Conservation (phyloP, 306 rosid genomes). For the Fragaria ananassa region DNA sequence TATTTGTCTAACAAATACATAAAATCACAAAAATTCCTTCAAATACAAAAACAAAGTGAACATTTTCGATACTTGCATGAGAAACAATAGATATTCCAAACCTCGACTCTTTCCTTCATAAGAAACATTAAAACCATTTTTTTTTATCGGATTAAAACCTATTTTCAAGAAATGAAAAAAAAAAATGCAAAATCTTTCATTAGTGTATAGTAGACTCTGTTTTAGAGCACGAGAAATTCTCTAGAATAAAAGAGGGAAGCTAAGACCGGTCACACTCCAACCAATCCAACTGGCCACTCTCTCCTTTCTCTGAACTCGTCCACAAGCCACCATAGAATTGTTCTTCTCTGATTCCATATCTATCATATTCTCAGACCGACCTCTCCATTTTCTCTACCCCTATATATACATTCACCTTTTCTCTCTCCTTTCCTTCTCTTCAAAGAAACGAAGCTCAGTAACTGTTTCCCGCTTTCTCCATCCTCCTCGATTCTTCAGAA, state of each 20-base stretch:
- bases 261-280: not conserved
- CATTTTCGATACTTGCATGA: too few species aligned
- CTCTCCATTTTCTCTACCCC: slow-evolving; percentile 11
- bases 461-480: slow-evolving; percentile 39
- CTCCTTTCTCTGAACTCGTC: slow-evolving; percentile 3
- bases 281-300: slow-evolving; percentile 14
- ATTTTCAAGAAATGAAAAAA: too few species aligned
- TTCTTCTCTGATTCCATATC: slow-evolving; percentile 18
- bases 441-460: slow-evolving; percentile 48
- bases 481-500: slow-evolving; percentile 19
- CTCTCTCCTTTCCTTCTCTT: slow-evolving; percentile 47
- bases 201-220: too few species aligned
- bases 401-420: slow-evolving; percentile 20
- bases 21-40: too few species aligned
- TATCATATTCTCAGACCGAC: slow-evolving; percentile 22
- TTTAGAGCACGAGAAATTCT: not conserved
- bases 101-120: too few species aligned
- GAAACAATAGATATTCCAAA: too few species aligned
- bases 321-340: slow-evolving; percentile 11
- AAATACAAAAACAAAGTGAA: too few species aligned
- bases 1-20: too few species aligned
- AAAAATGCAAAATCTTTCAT: not conserved
- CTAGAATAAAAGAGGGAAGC: not conserved
- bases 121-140: too few species aligned
- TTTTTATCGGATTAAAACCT: too few species aligned